Evolutionary conservation across 495 filamentous ascomycete species (phyloP).

Genomic region (Podospora pseudopauciseta): DNA sequence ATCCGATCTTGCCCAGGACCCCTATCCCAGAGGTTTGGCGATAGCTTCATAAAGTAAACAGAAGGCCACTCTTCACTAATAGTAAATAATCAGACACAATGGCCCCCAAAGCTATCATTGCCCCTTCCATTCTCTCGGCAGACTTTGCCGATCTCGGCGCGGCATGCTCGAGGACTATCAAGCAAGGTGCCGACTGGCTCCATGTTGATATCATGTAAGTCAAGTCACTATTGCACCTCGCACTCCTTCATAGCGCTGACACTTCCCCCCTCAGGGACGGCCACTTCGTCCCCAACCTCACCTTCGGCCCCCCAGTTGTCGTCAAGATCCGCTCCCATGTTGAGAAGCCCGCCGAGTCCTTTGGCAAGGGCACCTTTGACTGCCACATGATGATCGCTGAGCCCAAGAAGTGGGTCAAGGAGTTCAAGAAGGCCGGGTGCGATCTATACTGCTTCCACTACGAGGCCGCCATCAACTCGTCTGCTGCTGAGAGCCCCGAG

Average conservation of each 20-base stretch:
- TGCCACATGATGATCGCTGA: conserved; percentile 99
- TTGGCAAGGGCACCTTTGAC: conserved; percentile 88
- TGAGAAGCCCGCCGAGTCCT: conserved; percentile 45
- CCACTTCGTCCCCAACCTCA: conserved; percentile 98
- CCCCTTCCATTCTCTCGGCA: conserved; percentile 93
- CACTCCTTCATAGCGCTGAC: not conserved
- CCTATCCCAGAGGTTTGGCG: not conserved
- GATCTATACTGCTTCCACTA: conserved; percentile 99
- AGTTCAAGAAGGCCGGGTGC: conserved; percentile 90
- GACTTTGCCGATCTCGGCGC: conserved; percentile 85
- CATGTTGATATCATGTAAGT: conserved; percentile 82
- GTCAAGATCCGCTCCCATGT: conserved; percentile 87
- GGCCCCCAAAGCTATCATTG: conserved; percentile 89
- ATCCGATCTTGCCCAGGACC: not conserved
- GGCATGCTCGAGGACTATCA: conserved; percentile 80
- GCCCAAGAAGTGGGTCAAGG: conserved; percentile 97
- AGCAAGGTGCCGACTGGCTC: conserved; percentile 82
- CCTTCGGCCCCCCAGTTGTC: conserved; percentile 89
- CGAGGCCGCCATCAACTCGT: conserved; percentile 82
- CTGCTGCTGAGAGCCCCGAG: conserved; percentile 75
- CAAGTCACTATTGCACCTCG: not conserved
- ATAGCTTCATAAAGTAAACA: not conserved
- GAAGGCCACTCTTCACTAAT: not conserved
- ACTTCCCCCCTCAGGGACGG: conserved; percentile 55
- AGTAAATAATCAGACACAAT: conserved; percentile 42